Conservation (phyloP, 2,329 filamentous ascomycete species). For the Ophiosphaerella korrae region DNA sequence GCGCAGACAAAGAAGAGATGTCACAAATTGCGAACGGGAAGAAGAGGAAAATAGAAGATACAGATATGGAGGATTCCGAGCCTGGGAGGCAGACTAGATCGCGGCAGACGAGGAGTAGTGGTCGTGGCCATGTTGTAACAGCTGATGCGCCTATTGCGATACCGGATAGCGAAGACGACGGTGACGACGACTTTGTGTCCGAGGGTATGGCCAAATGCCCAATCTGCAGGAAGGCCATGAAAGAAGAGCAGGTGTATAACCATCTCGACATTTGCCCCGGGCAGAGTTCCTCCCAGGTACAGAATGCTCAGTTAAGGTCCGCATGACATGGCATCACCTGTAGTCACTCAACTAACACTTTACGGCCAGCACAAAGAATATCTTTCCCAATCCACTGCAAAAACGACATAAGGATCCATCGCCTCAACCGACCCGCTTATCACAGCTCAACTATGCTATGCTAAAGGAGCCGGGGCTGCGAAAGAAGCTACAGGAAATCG, state of each 20-base stretch:
- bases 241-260: constrained; percentile 74
- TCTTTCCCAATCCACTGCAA: constrained; percentile 28
- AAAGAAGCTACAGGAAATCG: constrained; percentile 81
- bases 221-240: constrained; percentile 80
- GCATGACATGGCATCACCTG: constrained; percentile 7
- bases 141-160: constrained; percentile 41
- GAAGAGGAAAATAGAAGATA: constrained; percentile 59
- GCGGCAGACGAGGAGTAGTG: constrained; percentile 47
- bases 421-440: constrained; percentile 55
- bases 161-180: constrained; percentile 48
- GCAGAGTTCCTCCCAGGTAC: constrained; percentile 31
- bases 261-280: constrained; percentile 75
- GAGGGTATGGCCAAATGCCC: constrained; percentile 85
- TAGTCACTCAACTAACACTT: constrained; percentile 9
- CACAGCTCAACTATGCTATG: constrained; percentile 83
- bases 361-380: constrained; percentile 23
- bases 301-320: constrained; percentile 40
- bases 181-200: constrained; percentile 51
- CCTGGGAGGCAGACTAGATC: constrained; percentile 43
- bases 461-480: constrained; percentile 78
- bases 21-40: constrained; percentile 18
- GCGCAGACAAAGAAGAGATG: constrained; percentile 42
- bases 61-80: constrained; percentile 52
- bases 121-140: constrained; percentile 36
- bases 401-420: constrained; percentile 46